A percentile compares a stretch with the other conserved stretches of the same genome.
phyloP scores from a whole-genome alignment of 495 filamentous ascomycete genomes.

The Penicillium chermesinum region DNA sequence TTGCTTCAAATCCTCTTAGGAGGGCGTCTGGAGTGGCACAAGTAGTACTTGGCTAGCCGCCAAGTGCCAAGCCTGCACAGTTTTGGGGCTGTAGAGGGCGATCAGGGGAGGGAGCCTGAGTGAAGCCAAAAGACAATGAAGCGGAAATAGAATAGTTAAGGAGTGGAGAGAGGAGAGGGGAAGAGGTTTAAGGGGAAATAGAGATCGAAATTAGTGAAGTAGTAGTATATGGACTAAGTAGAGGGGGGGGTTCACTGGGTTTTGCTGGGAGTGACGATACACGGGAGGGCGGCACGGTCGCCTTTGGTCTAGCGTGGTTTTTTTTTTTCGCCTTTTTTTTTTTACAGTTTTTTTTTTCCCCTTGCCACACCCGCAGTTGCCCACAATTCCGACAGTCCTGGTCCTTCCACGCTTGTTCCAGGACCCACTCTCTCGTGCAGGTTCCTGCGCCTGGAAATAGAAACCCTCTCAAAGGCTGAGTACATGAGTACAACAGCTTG shows the following conservation, averaged over 20 bases:
- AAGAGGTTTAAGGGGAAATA: conserved; percentile 12
- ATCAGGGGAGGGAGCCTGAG: conserved; percentile 10
- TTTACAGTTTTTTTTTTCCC: background rate
- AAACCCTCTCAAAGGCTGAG: background rate
- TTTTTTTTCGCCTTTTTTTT: background rate
- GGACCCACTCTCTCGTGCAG: background rate
- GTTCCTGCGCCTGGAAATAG: conserved; percentile 20
- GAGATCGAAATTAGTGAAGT: conserved; percentile 13
- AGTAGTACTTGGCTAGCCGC: conserved; percentile 2
- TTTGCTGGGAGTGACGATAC: conserved; percentile 20
- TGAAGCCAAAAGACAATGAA: conserved; percentile 16
- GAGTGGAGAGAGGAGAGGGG: conserved; percentile 14
- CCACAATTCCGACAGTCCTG: background rate
- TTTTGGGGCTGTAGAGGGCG: background rate
- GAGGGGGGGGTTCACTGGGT: conserved; percentile 8
- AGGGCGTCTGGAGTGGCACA: background rate
- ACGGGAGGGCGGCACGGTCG: conserved; percentile 21
- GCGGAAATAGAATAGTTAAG: conserved; percentile 5
- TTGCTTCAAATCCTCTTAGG: background rate
- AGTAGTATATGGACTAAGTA: conserved; percentile 6
- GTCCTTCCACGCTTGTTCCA: conserved; percentile 4
- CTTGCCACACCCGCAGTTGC: background rate
- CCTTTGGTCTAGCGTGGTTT: conserved; percentile 18
- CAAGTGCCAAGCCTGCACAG: conserved; percentile 4
- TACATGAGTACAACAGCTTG: background rate